Conservation (phyloP, 768 basidiomycete genomes). For the Psilocybe subaeruginosa region DNA sequence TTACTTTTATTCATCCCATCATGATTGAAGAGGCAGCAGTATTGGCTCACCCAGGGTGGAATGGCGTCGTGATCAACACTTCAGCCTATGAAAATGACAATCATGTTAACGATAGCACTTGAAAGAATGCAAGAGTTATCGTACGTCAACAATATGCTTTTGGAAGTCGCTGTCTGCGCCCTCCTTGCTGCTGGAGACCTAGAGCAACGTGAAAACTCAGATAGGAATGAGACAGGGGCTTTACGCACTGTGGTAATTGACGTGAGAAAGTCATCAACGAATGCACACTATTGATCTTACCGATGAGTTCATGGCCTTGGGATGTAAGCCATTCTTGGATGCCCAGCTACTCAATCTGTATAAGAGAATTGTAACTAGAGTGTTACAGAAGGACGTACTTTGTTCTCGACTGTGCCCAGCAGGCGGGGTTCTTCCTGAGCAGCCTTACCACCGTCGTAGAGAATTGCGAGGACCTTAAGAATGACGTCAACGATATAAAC, state of each 20-base stretch:
- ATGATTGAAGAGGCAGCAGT: background rate
- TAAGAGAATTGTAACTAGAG: background rate
- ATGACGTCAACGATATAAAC: slow-evolving; percentile 17
- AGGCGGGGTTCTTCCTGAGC: slow-evolving; percentile 74
- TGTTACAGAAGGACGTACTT: slow-evolving; percentile 39
- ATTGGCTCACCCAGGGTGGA: slow-evolving; percentile 67
- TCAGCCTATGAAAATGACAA: slow-evolving; percentile 55
- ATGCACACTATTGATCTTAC: slow-evolving; percentile 37
- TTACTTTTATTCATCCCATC: background rate
- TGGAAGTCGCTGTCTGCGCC: slow-evolving; percentile 81
- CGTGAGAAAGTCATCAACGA: background rate
- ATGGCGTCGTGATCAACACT: slow-evolving; percentile 81
- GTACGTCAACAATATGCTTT: slow-evolving; percentile 78
- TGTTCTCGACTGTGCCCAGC: slow-evolving; percentile 81
- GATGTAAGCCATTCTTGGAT: slow-evolving; percentile 68
- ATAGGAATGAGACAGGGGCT: background rate
- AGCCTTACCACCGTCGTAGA: slow-evolving; percentile 70
- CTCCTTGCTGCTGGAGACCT: slow-evolving; percentile 85
- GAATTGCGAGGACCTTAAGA: slow-evolving; percentile 68
- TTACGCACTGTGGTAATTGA: background rate
- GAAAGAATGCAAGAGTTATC: slow-evolving; percentile 25
- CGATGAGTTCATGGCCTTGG: slow-evolving; percentile 75
- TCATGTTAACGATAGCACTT: slow-evolving; percentile 10
- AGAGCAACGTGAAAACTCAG: background rate
- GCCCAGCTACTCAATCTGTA: slow-evolving; percentile 55